phyloP scores from a whole-genome alignment of 305 asterid genomes.

The Solanum chacoense region DNA sequence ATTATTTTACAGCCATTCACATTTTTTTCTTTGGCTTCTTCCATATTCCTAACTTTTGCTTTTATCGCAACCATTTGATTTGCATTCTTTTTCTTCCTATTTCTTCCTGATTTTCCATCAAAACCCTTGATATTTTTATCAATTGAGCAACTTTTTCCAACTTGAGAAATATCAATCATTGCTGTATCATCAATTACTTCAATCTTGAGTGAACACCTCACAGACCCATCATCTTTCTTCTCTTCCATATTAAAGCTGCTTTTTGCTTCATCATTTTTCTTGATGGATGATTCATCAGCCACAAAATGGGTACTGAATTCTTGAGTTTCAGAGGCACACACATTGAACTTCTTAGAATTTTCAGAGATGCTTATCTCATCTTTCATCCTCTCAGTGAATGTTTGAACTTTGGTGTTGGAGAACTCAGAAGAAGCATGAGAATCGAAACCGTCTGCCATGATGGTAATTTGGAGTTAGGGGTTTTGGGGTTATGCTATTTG shows the following conservation, averaged over 20 bases:
- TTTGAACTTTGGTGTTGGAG: not conserved
- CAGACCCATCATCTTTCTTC: not conserved
- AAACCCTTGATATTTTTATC: not conserved
- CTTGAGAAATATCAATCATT: conserved; percentile 5
- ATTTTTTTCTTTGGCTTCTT: not conserved
- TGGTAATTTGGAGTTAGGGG: not conserved
- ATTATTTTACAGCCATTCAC: conserved; percentile 5
- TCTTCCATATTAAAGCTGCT: not conserved
- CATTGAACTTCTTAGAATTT: not conserved
- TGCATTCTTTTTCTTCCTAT: not conserved
- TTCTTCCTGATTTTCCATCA: not conserved
- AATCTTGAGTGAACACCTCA: conserved; percentile 23
- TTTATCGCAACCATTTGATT: conserved; percentile 11
- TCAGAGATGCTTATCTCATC: not conserved
- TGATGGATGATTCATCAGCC: not conserved
- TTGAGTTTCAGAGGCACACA: not conserved
- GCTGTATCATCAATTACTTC: conserved; percentile 23
- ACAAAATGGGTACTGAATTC: not conserved
- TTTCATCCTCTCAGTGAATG: not conserved
- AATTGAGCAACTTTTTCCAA: not conserved
- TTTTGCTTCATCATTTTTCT: not conserved
- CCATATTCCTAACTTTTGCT: conserved; percentile 24
- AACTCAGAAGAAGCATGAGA: not conserved
- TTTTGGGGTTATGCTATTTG: not conserved
- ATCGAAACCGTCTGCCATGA: not conserved